phyloP scores from a whole-genome alignment of 2,329 filamentous ascomycete genomes.

The Leptographium flavum region DNA sequence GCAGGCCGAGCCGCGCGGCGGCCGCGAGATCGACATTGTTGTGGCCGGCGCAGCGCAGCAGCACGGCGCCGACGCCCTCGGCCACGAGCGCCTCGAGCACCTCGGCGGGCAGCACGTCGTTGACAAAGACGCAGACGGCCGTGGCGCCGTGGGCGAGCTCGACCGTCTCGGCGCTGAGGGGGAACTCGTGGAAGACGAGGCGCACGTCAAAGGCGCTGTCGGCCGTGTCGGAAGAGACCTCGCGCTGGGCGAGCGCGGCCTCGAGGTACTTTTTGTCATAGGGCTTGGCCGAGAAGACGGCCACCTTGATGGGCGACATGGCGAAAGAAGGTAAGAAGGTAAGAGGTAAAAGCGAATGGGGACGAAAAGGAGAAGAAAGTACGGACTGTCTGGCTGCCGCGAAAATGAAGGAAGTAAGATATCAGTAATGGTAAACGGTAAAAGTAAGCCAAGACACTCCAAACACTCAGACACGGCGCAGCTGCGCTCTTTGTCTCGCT shows the following conservation, averaged over 20 bases:
- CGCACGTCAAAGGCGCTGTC: slow-evolving; percentile 21
- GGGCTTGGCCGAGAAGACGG: slow-evolving; percentile 50
- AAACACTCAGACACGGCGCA: no score
- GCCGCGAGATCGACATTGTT: slow-evolving; percentile 50
- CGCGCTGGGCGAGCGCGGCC: not conserved
- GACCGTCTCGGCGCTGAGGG: slow-evolving; percentile 40
- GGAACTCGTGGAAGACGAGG: slow-evolving; percentile 42
- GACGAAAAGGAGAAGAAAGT: no score
- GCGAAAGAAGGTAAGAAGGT: not conserved
- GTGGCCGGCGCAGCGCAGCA: slow-evolving; percentile 54
- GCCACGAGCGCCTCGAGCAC: slow-evolving; percentile 36
- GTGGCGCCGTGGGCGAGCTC: slow-evolving; percentile 34
- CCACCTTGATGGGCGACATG: slow-evolving; percentile 33
- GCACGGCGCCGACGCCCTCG: slow-evolving; percentile 39
- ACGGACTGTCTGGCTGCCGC: no score
- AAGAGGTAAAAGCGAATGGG: no score
- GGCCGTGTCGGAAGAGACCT: no score
- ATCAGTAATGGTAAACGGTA: no score
- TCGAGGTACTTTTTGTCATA: slow-evolving; percentile 45
- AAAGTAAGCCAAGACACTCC: no score
- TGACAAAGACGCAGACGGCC: slow-evolving; percentile 56
- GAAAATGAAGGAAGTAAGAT: no score
- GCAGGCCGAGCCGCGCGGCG: slow-evolving; percentile 39
- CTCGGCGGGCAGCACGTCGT: slow-evolving; percentile 38
- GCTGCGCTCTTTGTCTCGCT: no score